Evolutionary conservation across 495 filamentous ascomycete genomes (phyloP).

Genomic region (Penicillium lagena): DNA sequence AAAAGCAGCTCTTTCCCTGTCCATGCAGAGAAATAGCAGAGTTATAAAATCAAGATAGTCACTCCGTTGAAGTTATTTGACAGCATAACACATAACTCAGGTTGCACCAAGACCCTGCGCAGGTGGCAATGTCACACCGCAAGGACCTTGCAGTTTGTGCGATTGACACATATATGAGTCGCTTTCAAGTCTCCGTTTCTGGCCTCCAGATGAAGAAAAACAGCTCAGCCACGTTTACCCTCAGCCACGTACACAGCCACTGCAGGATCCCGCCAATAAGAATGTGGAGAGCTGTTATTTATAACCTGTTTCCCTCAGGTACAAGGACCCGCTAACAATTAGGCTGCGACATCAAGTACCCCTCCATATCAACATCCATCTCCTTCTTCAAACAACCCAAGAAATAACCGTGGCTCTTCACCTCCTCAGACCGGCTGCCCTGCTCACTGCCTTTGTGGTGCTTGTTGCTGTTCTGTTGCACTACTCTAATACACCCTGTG

Average conservation of each 20-base stretch:
- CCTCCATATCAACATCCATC: constrained; percentile 1
- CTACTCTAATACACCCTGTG: constrained; percentile 5
- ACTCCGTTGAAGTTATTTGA: no score
- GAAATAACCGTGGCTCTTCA: constrained; percentile 11
- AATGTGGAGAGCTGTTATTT: constrained; percentile 17
- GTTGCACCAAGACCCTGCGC: constrained; percentile 13
- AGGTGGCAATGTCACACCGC: constrained; percentile 16
- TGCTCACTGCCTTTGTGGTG: constrained; percentile 10
- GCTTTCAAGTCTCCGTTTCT: neutral
- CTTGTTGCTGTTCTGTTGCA: constrained; percentile 17
- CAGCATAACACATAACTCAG: constrained; percentile 10
- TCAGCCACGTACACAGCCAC: constrained; percentile 6
- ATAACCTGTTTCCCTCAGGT: constrained; percentile 8
- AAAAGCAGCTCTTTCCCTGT: no score
- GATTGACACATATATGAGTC: constrained; percentile 4
- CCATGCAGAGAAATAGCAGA: no score
- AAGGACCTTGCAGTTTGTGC: neutral
- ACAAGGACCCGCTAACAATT: constrained; percentile 14
- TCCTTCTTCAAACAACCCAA: neutral
- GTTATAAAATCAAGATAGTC: no score
- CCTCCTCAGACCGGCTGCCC: constrained; percentile 6
- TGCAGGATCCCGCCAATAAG: constrained; percentile 12
- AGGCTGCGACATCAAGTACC: constrained; percentile 27
- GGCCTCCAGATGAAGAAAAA: neutral
- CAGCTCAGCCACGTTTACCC: neutral